Evolutionary conservation across 2,329 filamentous ascomycete species (phyloP).

Genomic region (Venturia asperata): DNA sequence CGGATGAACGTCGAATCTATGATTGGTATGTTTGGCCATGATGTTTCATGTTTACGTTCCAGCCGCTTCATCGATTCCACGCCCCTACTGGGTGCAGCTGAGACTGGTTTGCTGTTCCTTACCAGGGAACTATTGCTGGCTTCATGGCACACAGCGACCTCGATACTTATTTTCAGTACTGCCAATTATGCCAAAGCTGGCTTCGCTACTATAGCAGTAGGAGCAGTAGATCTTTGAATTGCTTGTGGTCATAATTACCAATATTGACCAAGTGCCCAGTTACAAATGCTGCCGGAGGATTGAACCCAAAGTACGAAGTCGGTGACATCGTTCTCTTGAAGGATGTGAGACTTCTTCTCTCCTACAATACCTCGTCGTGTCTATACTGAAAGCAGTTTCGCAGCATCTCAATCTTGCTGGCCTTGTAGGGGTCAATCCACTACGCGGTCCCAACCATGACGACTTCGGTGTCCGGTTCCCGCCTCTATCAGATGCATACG

Average conservation of each 20-base stretch:
- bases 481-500: slow-evolving; percentile 58
- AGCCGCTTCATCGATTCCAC: neutral
- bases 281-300: slow-evolving; percentile 59
- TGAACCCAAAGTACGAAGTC: slow-evolving; percentile 57
- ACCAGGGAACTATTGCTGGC: neutral
- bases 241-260: slow-evolving; percentile 22
- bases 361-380: neutral
- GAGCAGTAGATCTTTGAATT: neutral
- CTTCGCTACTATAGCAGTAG: no score
- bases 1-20: slow-evolving; percentile 54
- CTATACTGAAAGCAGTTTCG: slow-evolving; percentile 21
- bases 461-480: slow-evolving; percentile 58
- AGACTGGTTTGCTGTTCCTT: neutral
- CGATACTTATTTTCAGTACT: neutral
- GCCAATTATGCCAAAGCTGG: neutral
- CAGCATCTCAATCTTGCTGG: slow-evolving; percentile 59
- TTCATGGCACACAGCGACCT: slow-evolving; percentile 7
- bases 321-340: slow-evolving; percentile 60
- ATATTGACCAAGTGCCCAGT: slow-evolving; percentile 35
- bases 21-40: slow-evolving; percentile 40
- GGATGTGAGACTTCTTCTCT: slow-evolving; percentile 42
- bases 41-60: neutral
- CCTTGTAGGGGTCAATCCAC: slow-evolving; percentile 53
- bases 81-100: neutral
- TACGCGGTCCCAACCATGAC: slow-evolving; percentile 56